Evolutionary conservation across 1,284 basidiomycete species (phyloP).

Genomic region (Serendipita sp.): DNA sequence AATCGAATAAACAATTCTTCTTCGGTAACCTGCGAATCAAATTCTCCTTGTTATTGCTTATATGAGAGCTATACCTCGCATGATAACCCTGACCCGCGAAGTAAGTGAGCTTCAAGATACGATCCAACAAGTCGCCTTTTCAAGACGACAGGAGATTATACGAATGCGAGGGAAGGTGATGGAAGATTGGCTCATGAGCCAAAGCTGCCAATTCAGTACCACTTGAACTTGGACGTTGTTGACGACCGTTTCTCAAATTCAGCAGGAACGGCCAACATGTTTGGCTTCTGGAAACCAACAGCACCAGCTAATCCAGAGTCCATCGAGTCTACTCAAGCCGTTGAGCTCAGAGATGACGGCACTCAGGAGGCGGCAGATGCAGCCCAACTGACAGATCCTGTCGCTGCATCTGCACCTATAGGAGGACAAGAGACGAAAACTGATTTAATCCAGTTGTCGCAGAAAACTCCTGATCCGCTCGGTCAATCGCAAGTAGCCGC

Average conservation of each 20-base stretch:
- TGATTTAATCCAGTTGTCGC: not conserved
- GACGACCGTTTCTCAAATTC: not conserved
- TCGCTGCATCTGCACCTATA: not conserved
- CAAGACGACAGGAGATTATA: too few relatives aligned
- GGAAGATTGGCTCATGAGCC: not conserved
- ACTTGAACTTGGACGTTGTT: not conserved
- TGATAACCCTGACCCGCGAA: too few relatives aligned
- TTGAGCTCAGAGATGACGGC: not conserved
- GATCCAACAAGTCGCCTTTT: too few relatives aligned
- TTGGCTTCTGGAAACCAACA: not conserved
- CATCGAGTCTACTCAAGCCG: too few relatives aligned
- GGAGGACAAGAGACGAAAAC: not conserved
- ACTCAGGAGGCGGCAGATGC: not conserved
- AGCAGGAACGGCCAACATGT: not conserved
- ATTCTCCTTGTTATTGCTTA: too few relatives aligned
- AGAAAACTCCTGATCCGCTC: not conserved
- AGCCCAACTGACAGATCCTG: not conserved
- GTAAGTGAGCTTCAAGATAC: too few relatives aligned
- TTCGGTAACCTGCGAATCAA: too few relatives aligned
- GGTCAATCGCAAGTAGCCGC: constrained; percentile 18
- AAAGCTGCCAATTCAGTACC: not conserved
- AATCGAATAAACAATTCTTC: too few relatives aligned
- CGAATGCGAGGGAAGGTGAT: not conserved
- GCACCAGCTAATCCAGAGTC: not conserved
- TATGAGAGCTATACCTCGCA: too few relatives aligned